Percentiles rank a stretch among this genome's conserved stretches.
phyloP scores from a whole-genome alignment of 2,329 filamentous ascomycete species.

The Stagonosporopsis cucurbitacearum region DNA sequence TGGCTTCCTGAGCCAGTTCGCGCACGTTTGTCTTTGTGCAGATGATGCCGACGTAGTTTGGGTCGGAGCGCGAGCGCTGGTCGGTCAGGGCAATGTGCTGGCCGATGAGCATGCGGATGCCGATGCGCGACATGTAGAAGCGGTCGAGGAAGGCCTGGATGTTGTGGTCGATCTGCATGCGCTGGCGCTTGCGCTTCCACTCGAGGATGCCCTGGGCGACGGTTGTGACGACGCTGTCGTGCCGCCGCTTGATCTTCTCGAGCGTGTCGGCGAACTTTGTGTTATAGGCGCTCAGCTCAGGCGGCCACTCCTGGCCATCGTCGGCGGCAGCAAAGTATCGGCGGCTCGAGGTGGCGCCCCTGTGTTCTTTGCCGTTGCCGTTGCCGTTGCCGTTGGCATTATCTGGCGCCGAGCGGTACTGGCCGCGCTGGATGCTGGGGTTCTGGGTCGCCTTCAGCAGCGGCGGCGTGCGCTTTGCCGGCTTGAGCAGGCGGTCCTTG shows the following conservation, averaged over 20 bases:
- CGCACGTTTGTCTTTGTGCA: constrained; percentile 98
- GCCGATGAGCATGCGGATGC: constrained; percentile 98
- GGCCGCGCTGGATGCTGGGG: constrained; percentile 83
- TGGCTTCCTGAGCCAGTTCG: constrained; percentile 94
- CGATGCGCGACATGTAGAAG: constrained; percentile 99
- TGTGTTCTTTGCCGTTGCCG: constrained; percentile 58
- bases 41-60: constrained; percentile 96
- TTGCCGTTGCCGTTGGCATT: constrained; percentile 47
- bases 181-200: constrained; percentile 94
- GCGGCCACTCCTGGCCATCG: constrained; percentile 87
- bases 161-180: constrained; percentile 97
- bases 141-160: constrained; percentile 98
- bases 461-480: constrained; percentile 64
- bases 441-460: constrained; percentile 86
- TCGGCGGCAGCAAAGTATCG: constrained; percentile 94
- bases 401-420: constrained; percentile 69
- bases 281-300: constrained; percentile 94
- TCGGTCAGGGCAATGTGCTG: constrained; percentile 98
- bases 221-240: constrained; percentile 96
- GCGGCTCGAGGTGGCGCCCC: constrained; percentile 57
- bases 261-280: constrained; percentile 86
- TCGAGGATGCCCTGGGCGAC: constrained; percentile 97
- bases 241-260: constrained; percentile 91
- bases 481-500: constrained; percentile 77
- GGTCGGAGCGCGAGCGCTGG: constrained; percentile 86